Evolutionary conservation across 1,284 basidiomycete genomes (phyloP).

Genomic region (Coniferiporia sulphurascens): DNA sequence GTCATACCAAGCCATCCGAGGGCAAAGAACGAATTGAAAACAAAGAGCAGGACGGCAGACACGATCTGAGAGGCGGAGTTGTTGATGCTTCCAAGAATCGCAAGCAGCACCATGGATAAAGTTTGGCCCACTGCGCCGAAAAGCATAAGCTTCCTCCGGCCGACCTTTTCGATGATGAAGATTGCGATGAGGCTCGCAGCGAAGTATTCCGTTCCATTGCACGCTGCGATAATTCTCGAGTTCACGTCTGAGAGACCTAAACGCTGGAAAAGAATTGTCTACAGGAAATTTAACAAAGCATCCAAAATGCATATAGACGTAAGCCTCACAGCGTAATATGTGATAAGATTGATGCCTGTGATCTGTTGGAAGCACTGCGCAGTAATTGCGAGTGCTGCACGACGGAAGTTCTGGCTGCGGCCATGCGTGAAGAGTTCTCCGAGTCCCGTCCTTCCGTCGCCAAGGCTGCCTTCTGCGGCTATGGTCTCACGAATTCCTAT

Average conservation of each 20-base stretch:
- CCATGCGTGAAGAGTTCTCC: constrained; percentile 55
- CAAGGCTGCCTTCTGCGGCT: constrained; percentile 29
- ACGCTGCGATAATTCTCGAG: constrained; percentile 62
- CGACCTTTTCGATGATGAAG: constrained; percentile 55
- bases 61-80: constrained; percentile 44
- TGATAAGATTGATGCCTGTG: constrained; percentile 61
- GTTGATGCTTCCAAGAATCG: constrained; percentile 47
- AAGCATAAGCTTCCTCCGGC: constrained; percentile 65
- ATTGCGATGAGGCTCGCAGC: constrained; percentile 55
- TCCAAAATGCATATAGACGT: background rate
- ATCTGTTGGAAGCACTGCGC: constrained; percentile 72
- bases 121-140: constrained; percentile 63
- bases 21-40: constrained; percentile 70
- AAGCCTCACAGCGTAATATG: constrained; percentile 37
- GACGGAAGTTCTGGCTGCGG: constrained; percentile 59
- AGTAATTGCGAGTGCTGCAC: constrained; percentile 52
- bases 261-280: constrained; percentile 57
- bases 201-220: constrained; percentile 69
- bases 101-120: constrained; percentile 56
- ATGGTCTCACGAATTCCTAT: constrained; percentile 52
- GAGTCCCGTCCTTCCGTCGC: constrained; percentile 30
- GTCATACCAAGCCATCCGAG: constrained; percentile 73
- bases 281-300: background rate
- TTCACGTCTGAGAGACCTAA: constrained; percentile 56
- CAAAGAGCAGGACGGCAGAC: constrained; percentile 57